Conservation (phyloP, 805 yeast species). For the Isabelozyma pseudorhagii region DNA sequence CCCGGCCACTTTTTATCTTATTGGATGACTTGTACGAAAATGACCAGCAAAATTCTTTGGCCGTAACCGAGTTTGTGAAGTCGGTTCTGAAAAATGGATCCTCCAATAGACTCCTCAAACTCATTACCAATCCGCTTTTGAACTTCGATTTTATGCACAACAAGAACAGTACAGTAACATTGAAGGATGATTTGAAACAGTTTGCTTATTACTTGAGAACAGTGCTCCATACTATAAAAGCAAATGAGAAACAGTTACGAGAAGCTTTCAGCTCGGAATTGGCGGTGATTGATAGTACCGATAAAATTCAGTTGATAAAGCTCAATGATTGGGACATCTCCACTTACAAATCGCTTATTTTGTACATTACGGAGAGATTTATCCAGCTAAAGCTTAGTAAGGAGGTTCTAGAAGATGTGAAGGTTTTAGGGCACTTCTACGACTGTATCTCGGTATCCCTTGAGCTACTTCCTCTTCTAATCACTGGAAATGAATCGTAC, state of each 20-base stretch:
- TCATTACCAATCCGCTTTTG: slow-evolving; percentile 54
- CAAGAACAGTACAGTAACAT: slow-evolving; percentile 20
- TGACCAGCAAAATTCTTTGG: slow-evolving; percentile 39
- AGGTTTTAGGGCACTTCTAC: slow-evolving; percentile 15
- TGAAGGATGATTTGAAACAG: slow-evolving; percentile 58
- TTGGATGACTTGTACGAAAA: slow-evolving; percentile 57
- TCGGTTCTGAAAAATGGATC: slow-evolving; percentile 49
- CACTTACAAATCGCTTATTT: slow-evolving; percentile 57
- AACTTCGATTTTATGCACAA: slow-evolving; percentile 33
- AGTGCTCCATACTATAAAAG: slow-evolving; percentile 48
- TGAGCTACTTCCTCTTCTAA: slow-evolving; percentile 37
- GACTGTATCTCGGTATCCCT: slow-evolving; percentile 38
- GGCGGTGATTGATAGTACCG: slow-evolving; percentile 50
- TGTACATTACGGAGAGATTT: slow-evolving; percentile 46
- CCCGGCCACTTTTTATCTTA: slow-evolving; percentile 63
- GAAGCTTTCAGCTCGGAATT: slow-evolving; percentile 56
- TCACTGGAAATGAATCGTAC: slow-evolving; percentile 57
- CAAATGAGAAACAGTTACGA: slow-evolving; percentile 40
- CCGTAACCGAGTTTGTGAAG: slow-evolving; percentile 49
- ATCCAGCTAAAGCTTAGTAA: slow-evolving; percentile 25
- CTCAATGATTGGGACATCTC: slow-evolving; percentile 49
- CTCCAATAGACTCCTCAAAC: slow-evolving; percentile 56
- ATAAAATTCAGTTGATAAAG: slow-evolving; percentile 38
- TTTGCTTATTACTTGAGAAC: slow-evolving; percentile 61
- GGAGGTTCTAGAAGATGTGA: slow-evolving; percentile 16